Conservation (phyloP, 176 grass and related monocot genomes). For the Oryza glaberrima region DNA sequence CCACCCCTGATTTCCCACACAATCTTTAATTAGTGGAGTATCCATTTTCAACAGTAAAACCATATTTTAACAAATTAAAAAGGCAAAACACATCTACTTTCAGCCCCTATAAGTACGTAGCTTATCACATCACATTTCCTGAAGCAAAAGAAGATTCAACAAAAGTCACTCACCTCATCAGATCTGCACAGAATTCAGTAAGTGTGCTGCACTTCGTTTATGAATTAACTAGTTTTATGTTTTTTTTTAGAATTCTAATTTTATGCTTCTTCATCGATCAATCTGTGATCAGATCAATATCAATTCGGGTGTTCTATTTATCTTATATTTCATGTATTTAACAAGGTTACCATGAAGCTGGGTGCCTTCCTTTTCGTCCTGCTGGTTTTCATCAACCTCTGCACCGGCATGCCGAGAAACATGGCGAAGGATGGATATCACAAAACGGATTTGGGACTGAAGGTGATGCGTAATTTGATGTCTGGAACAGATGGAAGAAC, state of each 20-base stretch:
- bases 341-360: conserved; percentile 24
- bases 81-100: conserved; percentile 14
- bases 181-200: not conserved
- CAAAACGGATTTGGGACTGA: not conserved
- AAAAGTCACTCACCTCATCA: not conserved
- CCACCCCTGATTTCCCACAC: conserved; percentile 1
- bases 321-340: not conserved
- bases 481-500: conserved; percentile 36
- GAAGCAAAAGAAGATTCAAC: not conserved
- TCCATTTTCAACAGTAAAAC: conserved; percentile 21
- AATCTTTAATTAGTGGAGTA: conserved; percentile 47
- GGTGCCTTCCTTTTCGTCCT: not conserved
- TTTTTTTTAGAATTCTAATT: too few species aligned
- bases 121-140: conserved; percentile 27
- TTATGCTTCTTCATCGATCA: not conserved
- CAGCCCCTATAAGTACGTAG: conserved; percentile 36
- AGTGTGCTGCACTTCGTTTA: not conserved
- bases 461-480: conserved; percentile 21
- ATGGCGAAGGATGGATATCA: not conserved
- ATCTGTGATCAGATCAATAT: not conserved
- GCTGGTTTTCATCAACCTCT: conserved; percentile 11
- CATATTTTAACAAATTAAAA: not conserved
- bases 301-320: not conserved
- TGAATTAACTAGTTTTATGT: too few species aligned
- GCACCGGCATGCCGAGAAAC: conserved; percentile 25